These are phyloP conservation scores for Chamaecrista fasciculata DNA, from an alignment of 306 rosid genomes.

Conservation along the genomic window DNA sequence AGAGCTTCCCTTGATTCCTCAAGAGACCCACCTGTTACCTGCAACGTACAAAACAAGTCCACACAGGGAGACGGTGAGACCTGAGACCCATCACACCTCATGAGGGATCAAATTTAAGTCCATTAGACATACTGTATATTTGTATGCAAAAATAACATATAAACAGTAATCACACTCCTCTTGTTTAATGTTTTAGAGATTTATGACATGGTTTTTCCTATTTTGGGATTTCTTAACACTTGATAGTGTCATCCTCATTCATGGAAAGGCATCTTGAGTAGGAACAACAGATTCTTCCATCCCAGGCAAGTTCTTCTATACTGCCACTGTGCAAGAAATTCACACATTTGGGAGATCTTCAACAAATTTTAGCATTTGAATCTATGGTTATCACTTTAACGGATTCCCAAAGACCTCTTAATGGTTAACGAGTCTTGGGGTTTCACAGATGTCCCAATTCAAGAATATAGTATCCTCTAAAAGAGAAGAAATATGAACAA, in stretches of 20 bases:
- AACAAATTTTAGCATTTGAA: not conserved
- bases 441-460: not conserved
- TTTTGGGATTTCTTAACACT: not conserved
- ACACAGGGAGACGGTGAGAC: not conserved
- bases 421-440: not conserved
- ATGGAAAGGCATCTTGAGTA: not conserved
- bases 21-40: slow-evolving; percentile 98
- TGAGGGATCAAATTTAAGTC: not conserved
- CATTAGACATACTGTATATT: not conserved
- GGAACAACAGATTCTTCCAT: not conserved
- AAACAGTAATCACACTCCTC: not conserved
- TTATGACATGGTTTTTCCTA: not conserved
- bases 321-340: not conserved
- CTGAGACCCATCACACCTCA: slow-evolving; percentile 6
- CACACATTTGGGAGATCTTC: not conserved
- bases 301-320: not conserved
- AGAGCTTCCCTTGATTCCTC: slow-evolving; percentile 91
- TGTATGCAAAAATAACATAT: not conserved
- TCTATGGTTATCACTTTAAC: not conserved
- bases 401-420: not conserved
- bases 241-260: not conserved
- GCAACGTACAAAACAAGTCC: slow-evolving; percentile 35
- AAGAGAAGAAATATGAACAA: not conserved
- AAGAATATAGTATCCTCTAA: not conserved
- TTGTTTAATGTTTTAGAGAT: not conserved